Evolutionary conservation across 2,329 filamentous ascomycete species (phyloP).

Genomic region (Mycosphaerella arachidis): DNA sequence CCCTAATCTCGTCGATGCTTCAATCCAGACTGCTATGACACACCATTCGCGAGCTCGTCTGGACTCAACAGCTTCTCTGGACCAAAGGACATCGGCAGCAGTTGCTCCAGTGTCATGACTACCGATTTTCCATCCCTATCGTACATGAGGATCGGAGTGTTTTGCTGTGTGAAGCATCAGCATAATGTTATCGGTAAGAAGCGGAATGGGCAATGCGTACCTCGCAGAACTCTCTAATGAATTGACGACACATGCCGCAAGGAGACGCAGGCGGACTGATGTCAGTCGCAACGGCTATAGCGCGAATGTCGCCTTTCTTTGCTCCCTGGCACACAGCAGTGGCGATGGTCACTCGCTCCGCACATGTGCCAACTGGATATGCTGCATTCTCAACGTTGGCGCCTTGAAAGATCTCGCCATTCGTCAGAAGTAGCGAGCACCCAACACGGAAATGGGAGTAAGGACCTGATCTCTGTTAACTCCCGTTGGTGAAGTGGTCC

Average conservation of each 20-base stretch:
- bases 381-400: slow-evolving; percentile 91
- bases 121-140: slow-evolving; percentile 71
- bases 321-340: slow-evolving; percentile 61
- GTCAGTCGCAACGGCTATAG: slow-evolving; percentile 81
- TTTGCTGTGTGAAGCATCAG: not conserved
- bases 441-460: slow-evolving; percentile 93
- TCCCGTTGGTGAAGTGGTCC: not conserved
- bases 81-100: slow-evolving; percentile 53
- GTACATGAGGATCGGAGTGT: slow-evolving; percentile 84
- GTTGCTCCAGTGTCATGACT: slow-evolving; percentile 64
- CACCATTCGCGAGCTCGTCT: slow-evolving; percentile 21
- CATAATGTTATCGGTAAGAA: not conserved
- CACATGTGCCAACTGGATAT: slow-evolving; percentile 93
- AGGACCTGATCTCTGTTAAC: slow-evolving; percentile 50
- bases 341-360: slow-evolving; percentile 83
- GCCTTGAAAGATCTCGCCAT: slow-evolving; percentile 55
- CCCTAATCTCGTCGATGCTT: not conserved
- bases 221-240: slow-evolving; percentile 50
- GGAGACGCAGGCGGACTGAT: slow-evolving; percentile 51
- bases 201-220: slow-evolving; percentile 17
- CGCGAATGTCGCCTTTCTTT: slow-evolving; percentile 58
- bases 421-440: slow-evolving; percentile 63
- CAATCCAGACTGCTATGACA: slow-evolving; percentile 4
- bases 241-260: slow-evolving; percentile 95
- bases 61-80: slow-evolving; percentile 42